Evolutionary conservation across 2,329 filamentous ascomycete species (phyloP), one percentile per base, ranked within the genome.

Genomic region (Colletotrichum sp.): DNA sequence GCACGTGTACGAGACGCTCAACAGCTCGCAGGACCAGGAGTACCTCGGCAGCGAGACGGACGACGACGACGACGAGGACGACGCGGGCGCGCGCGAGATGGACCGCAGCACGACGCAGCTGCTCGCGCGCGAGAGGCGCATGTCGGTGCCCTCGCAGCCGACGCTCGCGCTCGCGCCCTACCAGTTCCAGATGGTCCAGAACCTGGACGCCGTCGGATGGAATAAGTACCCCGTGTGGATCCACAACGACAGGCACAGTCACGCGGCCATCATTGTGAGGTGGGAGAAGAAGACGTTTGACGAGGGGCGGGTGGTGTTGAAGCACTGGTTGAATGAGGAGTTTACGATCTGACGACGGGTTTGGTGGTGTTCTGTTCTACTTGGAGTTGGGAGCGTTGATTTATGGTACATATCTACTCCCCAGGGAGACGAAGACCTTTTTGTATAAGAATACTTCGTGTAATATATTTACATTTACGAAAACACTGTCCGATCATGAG

Each of bases 181-280:
- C 64, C 96, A 99, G 84, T 98, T 98, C 82, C 89, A 91, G 65
- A 98, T 98, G 91, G 94, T 98, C 77, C 89, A 94, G 34, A 91
- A 92, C 12, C 87, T 99, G 65, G 92, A 99, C 80, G 82, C 83
- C n/a, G 82, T 93, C 3, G 88, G 89, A 6, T 93, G 91, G 90
- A 87, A 88, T 64, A 94, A 93, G 82, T 93, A 91, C 78, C 91
- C 90, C 1, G 91, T 96, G 5, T 93, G 94, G 85, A 96, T 97
- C 52, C 93, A 94, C 78, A 94, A 96, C 7, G 90, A 92, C 71
- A 86, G 89, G n/a, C 95, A 98, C 82, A 95, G 92, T 75, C 96
- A 99, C 84, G 96, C 96, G 0, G 96, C 96, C 5, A 98, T 99
- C 64, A 95, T 99, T 78, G 93, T 98, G 43, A 91, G 96, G 48